phyloP scores from a whole-genome alignment of 306 rosid genomes.

The Arachis stenosperma region DNA sequence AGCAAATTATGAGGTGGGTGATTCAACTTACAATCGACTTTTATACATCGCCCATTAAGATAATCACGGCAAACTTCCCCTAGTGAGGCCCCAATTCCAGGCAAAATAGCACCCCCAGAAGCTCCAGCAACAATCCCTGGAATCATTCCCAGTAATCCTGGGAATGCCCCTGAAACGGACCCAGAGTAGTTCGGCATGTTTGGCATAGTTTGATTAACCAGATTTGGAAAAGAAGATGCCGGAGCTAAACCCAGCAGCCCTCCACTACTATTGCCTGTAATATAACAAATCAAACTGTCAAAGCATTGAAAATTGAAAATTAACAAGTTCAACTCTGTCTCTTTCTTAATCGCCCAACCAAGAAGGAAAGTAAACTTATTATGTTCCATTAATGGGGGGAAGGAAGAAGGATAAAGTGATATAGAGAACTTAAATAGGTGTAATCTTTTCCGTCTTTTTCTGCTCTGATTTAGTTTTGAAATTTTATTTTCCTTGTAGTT shows the following conservation, averaged over 20 bases:
- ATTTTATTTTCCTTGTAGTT: not conserved
- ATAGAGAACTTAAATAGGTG: too few species aligned
- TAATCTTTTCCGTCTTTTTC: too few species aligned
- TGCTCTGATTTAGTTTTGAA: too few species aligned
- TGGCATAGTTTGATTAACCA: slow-evolving; percentile 97
- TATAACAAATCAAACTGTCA: slow-evolving; percentile 40
- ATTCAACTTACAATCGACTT: slow-evolving; percentile 86
- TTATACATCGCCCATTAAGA: slow-evolving; percentile 93
- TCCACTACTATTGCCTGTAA: slow-evolving; percentile 71
- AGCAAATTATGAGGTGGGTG: slow-evolving; percentile 96
- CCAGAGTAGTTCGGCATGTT: slow-evolving; percentile 99
- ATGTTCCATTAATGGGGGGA: too few species aligned
- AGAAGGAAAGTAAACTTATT: too few species aligned
- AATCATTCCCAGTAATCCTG: slow-evolving; percentile 96
- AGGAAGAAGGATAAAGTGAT: too few species aligned
- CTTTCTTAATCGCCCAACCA: too few species aligned
- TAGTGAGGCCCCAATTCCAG: slow-evolving; percentile 93
- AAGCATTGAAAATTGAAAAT: not conserved
- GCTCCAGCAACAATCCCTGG: slow-evolving; percentile 93
- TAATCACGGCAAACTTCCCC: slow-evolving; percentile 98
- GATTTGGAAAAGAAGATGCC: slow-evolving; percentile 73
- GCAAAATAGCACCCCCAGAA: slow-evolving; percentile 95
- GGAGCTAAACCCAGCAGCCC: slow-evolving; percentile 91
- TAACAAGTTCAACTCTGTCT: too few species aligned
- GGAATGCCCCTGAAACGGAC: slow-evolving; percentile 97